Base-by-base conservation (phyloP, 2,329 filamentous ascomycete species). In the Colletotrichum lupini region DNA sequence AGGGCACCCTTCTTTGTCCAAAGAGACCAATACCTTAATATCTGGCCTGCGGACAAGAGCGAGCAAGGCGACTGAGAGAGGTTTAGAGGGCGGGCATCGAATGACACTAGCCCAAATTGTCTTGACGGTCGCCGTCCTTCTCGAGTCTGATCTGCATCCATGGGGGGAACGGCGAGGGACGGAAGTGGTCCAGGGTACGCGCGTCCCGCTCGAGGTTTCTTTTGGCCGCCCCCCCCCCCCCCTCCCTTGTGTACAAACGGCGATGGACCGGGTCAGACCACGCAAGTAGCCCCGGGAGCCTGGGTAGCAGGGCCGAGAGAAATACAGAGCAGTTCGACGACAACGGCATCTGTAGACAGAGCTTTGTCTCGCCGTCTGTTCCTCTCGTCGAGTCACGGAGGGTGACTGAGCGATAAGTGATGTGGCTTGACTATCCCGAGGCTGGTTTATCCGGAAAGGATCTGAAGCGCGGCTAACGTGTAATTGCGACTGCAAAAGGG, bases 101-200 rank as follows among this genome's bases (percentile, higher is more conserved):
- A 37, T 30, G 49, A 16, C 32, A 52, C 66, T 68, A 59, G 24
- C 26, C 61, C 46, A 9, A 26, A 57, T 19, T 26, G 46, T 28
- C 32, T 35, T 7, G 42, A 28, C 52, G 58, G 37, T 58, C 9
- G 59, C 60, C 49, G 64, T 26, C 58, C 24, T 30, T 46, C 65
- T 24, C 19, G 37, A 60, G 75, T 75, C 75, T 76, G 76, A 76
- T 76, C 72, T 69, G 58, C 70, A 65, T 62, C 68, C 68, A 68
- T 74, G 63, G 67, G 58, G 68, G 55, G 58, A 58, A 63, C 30
- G 42, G 42, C 42, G 42, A 49, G 42, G 42, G 42, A 49, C 49
- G 49, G 61, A 52, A 64, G 56, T 22, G 67, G 42, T 32, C 67
- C 59, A 74, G 62, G 62, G 72, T 72, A 74, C 72, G 72, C 72